Conservation (phyloP, 108 stramenopile species). For the Schizochytrium sp. region DNA sequence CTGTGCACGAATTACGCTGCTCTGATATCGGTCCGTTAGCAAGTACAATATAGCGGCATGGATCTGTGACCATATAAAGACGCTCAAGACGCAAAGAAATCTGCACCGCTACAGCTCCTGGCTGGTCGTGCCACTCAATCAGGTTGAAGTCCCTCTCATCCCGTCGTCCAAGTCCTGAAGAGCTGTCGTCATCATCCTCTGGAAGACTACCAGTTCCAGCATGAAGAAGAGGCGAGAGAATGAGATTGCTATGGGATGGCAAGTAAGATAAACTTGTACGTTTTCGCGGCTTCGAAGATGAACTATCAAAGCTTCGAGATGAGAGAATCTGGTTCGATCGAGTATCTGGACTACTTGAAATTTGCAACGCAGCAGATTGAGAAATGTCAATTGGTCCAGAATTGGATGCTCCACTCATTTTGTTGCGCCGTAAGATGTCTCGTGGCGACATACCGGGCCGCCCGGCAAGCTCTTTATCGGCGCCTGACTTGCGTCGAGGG, state of each 20-base stretch:
- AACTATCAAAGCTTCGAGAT: too few species aligned
- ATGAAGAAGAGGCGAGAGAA: constrained; percentile 23
- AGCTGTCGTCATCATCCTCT: constrained; percentile 40
- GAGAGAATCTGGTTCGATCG: too few species aligned
- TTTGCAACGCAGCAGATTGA: too few species aligned
- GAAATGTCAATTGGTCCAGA: background rate
- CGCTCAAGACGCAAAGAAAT: constrained; percentile 40
- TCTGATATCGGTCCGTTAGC: background rate
- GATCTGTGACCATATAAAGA: constrained; percentile 39
- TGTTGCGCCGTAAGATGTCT: background rate
- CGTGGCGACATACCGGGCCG: background rate
- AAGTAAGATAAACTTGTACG: constrained; percentile 21
- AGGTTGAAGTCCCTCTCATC: constrained; percentile 2
- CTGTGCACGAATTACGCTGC: background rate
- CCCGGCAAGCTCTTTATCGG: background rate
- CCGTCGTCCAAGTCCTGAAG: background rate
- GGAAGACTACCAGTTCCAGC: background rate
- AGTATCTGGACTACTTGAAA: too few species aligned
- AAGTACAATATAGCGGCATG: background rate
- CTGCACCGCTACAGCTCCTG: constrained; percentile 29
- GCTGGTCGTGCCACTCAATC: constrained; percentile 44
- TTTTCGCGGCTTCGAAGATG: background rate
- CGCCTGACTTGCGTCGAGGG: background rate
- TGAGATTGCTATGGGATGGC: constrained; percentile 43
- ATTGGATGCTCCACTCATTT: background rate